phyloP scores from a whole-genome alignment of 768 basidiomycete genomes.

The Kwoniella bestiolae region DNA sequence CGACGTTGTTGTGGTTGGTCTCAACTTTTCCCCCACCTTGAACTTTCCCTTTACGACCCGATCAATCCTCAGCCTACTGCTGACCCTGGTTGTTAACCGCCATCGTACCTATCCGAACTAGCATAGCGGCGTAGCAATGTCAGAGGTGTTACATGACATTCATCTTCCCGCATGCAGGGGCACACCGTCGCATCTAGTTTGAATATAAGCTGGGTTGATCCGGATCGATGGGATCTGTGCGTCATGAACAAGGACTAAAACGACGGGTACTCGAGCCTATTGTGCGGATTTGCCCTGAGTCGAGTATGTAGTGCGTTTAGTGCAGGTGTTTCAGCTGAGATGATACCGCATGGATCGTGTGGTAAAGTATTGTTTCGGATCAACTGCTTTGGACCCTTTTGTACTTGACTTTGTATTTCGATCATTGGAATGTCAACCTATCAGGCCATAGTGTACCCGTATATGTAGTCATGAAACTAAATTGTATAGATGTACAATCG shows the following conservation, averaged over 20 bases:
- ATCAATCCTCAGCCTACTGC: neutral
- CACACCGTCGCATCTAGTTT: too few relatives aligned
- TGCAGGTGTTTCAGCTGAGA: too few relatives aligned
- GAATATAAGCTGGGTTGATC: neutral
- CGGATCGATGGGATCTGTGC: conserved; percentile 13
- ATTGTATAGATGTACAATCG: too few relatives aligned
- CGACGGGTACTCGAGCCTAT: conserved; percentile 5
- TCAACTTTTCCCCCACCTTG: neutral
- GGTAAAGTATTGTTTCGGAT: neutral
- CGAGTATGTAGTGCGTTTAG: too few relatives aligned
- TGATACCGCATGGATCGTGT: too few relatives aligned
- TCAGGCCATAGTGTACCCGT: too few relatives aligned
- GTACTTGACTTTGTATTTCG: neutral
- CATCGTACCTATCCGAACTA: neutral
- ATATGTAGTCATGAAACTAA: too few relatives aligned
- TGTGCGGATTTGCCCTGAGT: neutral
- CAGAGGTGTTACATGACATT: too few relatives aligned
- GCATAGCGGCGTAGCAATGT: too few relatives aligned
- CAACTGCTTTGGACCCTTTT: neutral
- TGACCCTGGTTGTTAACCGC: conserved; percentile 11
- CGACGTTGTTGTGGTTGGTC: neutral
- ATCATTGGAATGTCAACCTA: neutral
- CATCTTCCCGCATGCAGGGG: too few relatives aligned
- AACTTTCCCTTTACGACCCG: neutral
- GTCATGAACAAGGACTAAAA: neutral